Conservation (phyloP, 148 eudicot species). For the Amaranthus cruentus region DNA sequence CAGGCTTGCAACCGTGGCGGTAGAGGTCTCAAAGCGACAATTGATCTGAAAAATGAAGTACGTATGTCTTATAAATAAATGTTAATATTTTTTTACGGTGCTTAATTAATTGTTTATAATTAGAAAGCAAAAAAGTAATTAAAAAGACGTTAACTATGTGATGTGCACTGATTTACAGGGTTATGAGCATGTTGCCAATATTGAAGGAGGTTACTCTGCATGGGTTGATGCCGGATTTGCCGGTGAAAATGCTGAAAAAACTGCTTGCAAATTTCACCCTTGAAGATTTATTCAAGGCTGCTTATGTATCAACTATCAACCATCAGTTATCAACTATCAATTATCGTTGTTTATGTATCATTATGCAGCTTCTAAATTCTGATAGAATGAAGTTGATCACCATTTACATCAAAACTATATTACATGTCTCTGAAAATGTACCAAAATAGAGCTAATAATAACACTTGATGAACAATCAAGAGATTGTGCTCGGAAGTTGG, state of each 20-base stretch:
- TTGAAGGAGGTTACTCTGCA: conserved; percentile 57
- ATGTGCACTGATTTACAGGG: conserved; percentile 26
- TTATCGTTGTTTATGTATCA: too few species aligned
- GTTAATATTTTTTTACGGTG: too few species aligned
- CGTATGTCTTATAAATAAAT: conserved; percentile 3
- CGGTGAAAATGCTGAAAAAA: conserved; percentile 29
- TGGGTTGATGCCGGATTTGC: conserved; percentile 52
- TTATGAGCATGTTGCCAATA: conserved; percentile 44
- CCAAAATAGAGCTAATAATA: background rate
- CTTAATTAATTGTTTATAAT: too few species aligned
- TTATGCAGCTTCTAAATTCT: background rate
- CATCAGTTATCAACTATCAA: too few species aligned
- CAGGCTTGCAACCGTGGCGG: conserved; percentile 41
- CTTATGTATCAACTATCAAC: background rate
- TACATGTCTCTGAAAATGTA: conserved; percentile 10
- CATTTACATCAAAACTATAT: conserved; percentile 20
- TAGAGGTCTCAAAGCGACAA: conserved; percentile 26
- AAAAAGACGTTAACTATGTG: background rate
- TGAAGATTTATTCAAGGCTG: background rate
- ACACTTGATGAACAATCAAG: conserved; percentile 9
- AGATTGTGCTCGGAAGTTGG: background rate
- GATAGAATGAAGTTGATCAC: background rate
- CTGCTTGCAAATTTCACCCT: conserved; percentile 32
- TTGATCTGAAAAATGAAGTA: conserved; percentile 34
- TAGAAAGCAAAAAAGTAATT: too few species aligned